These are phyloP conservation scores for Ceratocystis papillata DNA, from an alignment of 2,329 filamentous ascomycete species.

Conservation along the genomic window DNA sequence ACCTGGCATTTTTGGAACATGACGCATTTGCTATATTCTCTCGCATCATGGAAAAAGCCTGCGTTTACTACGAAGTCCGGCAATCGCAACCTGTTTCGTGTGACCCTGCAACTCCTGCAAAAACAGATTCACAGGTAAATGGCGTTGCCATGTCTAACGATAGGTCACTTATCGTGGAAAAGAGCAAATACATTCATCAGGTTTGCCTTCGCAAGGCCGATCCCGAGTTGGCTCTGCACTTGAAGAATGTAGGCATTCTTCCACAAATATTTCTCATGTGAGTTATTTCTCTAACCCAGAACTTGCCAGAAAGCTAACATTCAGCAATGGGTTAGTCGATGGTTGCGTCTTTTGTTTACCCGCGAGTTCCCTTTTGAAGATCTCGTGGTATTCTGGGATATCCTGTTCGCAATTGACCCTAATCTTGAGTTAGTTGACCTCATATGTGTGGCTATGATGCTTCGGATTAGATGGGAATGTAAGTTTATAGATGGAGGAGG, in stretches of 20 bases:
- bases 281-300: conserved; percentile 28
- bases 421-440: conserved; percentile 71
- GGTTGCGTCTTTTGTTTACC: conserved; percentile 87
- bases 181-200: conserved; percentile 80
- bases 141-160: conserved; percentile 16
- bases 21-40: conserved; percentile 82
- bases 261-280: conserved; percentile 95
- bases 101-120: conserved; percentile 15
- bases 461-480: conserved; percentile 85
- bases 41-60: conserved; percentile 76
- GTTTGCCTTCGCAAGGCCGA: conserved; percentile 67
- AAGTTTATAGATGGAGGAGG: conserved; percentile 31
- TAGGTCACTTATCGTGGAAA: conserved; percentile 64
- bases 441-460: conserved; percentile 86
- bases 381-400: conserved; percentile 78
- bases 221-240: conserved; percentile 68
- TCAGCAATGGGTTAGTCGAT: conserved; percentile 48
- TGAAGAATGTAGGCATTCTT: conserved; percentile 76
- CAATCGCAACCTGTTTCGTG: background rate
- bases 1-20: conserved; percentile 69
- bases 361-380: conserved; percentile 86
- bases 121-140: conserved; percentile 29
- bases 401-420: conserved; percentile 77
- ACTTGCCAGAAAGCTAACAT: background rate
- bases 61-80: conserved; percentile 69